phyloP scores from a whole-genome alignment of 345 rosid species.

The Noccaea bulbosa region DNA sequence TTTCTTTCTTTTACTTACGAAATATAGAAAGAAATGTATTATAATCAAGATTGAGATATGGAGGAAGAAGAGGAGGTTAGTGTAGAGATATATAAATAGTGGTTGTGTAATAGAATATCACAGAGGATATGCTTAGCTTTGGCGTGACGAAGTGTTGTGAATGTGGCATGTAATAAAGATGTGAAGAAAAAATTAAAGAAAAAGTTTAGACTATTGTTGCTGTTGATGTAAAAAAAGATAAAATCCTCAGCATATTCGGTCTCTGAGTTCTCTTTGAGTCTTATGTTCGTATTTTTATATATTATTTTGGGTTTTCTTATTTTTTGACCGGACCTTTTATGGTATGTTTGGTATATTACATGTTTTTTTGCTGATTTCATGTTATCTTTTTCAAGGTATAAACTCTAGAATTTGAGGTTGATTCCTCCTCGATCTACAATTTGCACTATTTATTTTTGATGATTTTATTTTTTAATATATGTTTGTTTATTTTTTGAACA shows the following conservation, averaged over 20 bases:
- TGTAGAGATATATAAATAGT: conserved; percentile 38
- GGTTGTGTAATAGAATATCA: conserved; percentile 35
- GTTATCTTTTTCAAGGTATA: conserved; percentile 38
- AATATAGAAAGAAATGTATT: conserved; percentile 12
- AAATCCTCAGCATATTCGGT: conserved; percentile 45
- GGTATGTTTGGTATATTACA: conserved; percentile 44
- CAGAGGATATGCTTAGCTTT: conserved; percentile 46
- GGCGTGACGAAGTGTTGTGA: conserved; percentile 49
- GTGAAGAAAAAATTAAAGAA: not conserved
- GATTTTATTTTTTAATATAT: not conserved
- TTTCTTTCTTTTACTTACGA: not conserved
- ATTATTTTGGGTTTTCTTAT: not conserved
- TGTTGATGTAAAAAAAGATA: conserved; percentile 9
- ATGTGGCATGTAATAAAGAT: conserved; percentile 43
- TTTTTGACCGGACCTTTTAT: conserved; percentile 44
- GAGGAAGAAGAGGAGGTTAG: conserved; percentile 28
- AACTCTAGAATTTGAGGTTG: conserved; percentile 40
- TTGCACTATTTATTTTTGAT: not conserved
- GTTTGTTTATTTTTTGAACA: not conserved
- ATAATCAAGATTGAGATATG: conserved; percentile 21
- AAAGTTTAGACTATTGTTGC: conserved; percentile 20
- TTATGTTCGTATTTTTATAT: conserved; percentile 24
- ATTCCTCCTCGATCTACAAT: conserved; percentile 26
- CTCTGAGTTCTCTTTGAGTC: conserved; percentile 31
- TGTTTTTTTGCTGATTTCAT: conserved; percentile 37